Conservation (phyloP, 306 rosid genomes). For the Carpinus viminea region DNA sequence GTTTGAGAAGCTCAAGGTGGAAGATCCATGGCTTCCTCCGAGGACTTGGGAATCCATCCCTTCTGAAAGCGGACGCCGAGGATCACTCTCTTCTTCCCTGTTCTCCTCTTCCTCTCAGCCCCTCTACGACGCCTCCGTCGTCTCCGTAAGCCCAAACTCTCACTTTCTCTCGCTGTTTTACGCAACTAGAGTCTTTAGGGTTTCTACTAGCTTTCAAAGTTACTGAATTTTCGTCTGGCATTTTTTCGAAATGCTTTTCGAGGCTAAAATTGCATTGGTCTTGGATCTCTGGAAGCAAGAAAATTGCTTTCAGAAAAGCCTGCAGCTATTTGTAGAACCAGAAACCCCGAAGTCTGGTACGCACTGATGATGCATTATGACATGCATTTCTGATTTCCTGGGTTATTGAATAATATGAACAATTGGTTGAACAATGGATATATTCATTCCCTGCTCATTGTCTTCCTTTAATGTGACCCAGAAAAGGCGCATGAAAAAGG, state of each 20-base stretch:
- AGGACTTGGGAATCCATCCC: conserved; percentile 74
- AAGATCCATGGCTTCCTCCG: conserved; percentile 82
- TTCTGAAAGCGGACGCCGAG: conserved; percentile 48
- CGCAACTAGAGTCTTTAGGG: neutral
- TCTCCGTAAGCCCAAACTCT: conserved; percentile 61
- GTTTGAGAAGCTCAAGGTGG: conserved; percentile 61
- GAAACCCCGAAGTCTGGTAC: no score
- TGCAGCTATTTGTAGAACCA: no score
- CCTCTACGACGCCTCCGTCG: conserved; percentile 40
- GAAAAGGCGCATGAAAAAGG: neutral
- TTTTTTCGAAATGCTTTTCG: neutral
- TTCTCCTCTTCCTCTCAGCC: conserved; percentile 33
- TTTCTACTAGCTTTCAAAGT: neutral
- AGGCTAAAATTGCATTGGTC: neutral
- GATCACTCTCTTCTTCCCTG: neutral
- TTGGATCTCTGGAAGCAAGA: neutral
- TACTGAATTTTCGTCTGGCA: neutral
- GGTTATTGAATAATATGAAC: no score
- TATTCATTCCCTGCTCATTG: neutral
- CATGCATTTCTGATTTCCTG: no score
- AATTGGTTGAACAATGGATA: neutral
- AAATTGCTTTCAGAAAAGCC: no score
- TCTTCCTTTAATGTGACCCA: neutral
- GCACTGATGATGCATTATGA: no score
- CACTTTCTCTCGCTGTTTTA: neutral